Evolutionary conservation across 176 grass and related monocot genomes (phyloP), one percentile per base, ranked within the genome.

Genomic region (Cenchrus americanus): DNA sequence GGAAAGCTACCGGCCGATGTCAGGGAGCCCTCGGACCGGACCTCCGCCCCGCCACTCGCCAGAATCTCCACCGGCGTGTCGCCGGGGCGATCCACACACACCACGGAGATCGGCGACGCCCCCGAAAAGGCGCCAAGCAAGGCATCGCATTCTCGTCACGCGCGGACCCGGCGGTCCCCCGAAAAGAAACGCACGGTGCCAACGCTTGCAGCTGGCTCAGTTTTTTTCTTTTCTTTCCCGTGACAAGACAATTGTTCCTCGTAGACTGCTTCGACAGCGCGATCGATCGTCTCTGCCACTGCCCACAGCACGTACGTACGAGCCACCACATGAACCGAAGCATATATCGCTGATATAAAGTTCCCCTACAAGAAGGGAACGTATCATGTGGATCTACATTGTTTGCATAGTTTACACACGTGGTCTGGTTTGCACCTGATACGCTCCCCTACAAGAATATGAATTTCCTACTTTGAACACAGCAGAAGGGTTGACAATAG

Each of bases 91-190:
- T 67, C 88, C 83, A 53, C 84, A 83, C 58, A 47, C 34, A 37
- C 34, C 34, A 37, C 26, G n/a, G 66, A 1, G 27, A 30, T 30
- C 27, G 27, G 27, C n/a, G 74, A 27, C 15, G 55, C 68, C 34
- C 73, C 73, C 10, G n/a, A 17, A 86, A 78, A 40, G 78, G 71
- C 34, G 47, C 34, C 72, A 41, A 58, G 61, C 2, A 21, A 87
- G 79, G 88, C 84, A 90, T 90, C 88, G 26, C 79, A 82, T 86
- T 83, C 83, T 26, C 51, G 10, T 49, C 82, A 72, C 40, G 14
- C 34, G 23, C 43, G 23, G 15, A 37, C 47, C 61, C 15, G 49
- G 24, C 60, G 34, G 26, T 13, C 47, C 55, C 46, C 34, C 63
- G 30, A 30, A 71, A 49, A 10, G 47, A 15, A 54, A 54, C 53